These are phyloP conservation scores for Umbellularia californica DNA, from an alignment of 164 flowering plant genomes.

Conservation along the genomic window DNA sequence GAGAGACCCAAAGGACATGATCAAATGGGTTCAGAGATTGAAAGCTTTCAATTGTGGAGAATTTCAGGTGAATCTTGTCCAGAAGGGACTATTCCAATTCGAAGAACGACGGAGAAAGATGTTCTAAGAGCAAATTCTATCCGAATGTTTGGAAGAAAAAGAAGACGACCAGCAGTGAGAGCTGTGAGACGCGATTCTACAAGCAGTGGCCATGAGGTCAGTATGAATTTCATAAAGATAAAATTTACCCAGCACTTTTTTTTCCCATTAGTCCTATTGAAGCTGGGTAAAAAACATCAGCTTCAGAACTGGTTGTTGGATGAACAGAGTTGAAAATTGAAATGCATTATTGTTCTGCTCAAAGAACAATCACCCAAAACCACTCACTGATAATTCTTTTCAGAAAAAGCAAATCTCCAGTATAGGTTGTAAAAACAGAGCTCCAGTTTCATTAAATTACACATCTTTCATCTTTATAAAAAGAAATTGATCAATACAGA, in stretches of 20 bases:
- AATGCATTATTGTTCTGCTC: neutral
- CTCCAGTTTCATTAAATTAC: neutral
- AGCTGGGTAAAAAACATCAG: no score
- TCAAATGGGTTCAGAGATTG: constrained; percentile 23
- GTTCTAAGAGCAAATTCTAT: constrained; percentile 61
- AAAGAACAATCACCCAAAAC: neutral
- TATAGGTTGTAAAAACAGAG: neutral
- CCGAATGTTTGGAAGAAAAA: constrained; percentile 65
- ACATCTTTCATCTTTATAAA: neutral
- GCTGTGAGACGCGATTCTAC: constrained; percentile 59
- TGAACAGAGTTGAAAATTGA: neutral
- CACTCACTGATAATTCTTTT: neutral
- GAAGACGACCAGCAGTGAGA: constrained; percentile 18
- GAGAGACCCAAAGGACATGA: constrained; percentile 64
- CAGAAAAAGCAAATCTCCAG: neutral
- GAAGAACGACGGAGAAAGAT: constrained; percentile 84
- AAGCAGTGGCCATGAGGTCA: constrained; percentile 91
- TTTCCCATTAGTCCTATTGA: no score
- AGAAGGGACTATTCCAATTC: constrained; percentile 80
- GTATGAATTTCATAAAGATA: constrained; percentile 9
- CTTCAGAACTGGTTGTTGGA: neutral
- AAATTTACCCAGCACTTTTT: neutral
- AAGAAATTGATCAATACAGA: no score
- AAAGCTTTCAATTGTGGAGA: constrained; percentile 69
- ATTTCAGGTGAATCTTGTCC: constrained; percentile 72